These are phyloP conservation scores for Candida broadrunensis DNA, from an alignment of 805 yeast species.

Conservation along the genomic window DNA sequence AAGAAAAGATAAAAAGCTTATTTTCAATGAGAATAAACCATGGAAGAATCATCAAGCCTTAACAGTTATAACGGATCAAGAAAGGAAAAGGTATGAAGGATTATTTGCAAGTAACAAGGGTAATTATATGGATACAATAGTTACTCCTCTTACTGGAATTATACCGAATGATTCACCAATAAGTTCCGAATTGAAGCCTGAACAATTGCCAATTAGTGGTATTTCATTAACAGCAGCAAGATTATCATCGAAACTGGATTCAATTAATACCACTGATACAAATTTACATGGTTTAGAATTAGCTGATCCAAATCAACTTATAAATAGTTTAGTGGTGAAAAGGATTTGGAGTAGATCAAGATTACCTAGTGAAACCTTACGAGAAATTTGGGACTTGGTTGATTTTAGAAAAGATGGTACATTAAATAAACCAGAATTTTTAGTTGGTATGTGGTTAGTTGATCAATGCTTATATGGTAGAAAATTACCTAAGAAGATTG, in stretches of 20 bases:
- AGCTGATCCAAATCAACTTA: constrained; percentile 26
- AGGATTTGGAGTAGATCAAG: constrained; percentile 80
- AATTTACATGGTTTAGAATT: constrained; percentile 28
- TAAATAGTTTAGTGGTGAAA: constrained; percentile 66
- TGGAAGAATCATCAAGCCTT: constrained; percentile 83
- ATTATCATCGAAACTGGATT: constrained; percentile 24
- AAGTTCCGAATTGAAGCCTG: neutral
- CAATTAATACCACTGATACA: constrained; percentile 15
- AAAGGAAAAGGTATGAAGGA: constrained; percentile 87
- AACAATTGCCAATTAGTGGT: constrained; percentile 12
- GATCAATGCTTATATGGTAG: constrained; percentile 95
- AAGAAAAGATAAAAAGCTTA: constrained; percentile 34
- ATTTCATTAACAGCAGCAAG: constrained; percentile 30
- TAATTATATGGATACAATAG: constrained; percentile 43
- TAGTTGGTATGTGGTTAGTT: constrained; percentile 97
- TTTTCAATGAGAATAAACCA: constrained; percentile 85
- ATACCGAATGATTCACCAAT: neutral
- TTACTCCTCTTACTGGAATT: constrained; percentile 27
- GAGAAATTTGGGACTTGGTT: constrained; percentile 70
- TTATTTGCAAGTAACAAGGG: constrained; percentile 91
- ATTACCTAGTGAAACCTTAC: constrained; percentile 56
- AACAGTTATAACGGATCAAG: constrained; percentile 50
- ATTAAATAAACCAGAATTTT: constrained; percentile 73
- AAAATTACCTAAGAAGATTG: constrained; percentile 73
- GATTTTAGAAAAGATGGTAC: constrained; percentile 68